Conservation (phyloP, 495 filamentous ascomycete genomes). For the Xanthoparmelia taractica region DNA sequence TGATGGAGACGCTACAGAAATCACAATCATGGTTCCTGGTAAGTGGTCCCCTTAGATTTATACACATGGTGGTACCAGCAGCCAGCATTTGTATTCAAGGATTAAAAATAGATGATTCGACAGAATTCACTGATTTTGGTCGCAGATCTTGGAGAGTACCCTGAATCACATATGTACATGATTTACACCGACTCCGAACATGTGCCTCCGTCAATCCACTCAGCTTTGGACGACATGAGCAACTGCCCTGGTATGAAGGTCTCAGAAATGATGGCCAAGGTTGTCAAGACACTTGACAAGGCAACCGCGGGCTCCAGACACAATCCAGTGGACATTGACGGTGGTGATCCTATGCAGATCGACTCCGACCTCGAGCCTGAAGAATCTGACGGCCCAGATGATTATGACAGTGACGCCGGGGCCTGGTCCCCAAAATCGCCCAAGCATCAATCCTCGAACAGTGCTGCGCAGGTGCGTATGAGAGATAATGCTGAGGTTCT, state of each 20-base stretch:
- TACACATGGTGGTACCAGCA: background rate
- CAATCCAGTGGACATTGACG: constrained; percentile 17
- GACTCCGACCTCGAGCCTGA: constrained; percentile 22
- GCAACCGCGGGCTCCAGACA: constrained; percentile 23
- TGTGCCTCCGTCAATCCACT: constrained; percentile 38
- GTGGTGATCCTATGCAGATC: constrained; percentile 19
- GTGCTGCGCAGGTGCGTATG: constrained; percentile 21
- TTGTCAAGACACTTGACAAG: constrained; percentile 37
- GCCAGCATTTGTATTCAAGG: too few relatives aligned
- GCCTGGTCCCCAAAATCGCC: constrained; percentile 21
- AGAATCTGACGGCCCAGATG: constrained; percentile 29
- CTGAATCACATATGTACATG: constrained; percentile 50
- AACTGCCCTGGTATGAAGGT: constrained; percentile 29
- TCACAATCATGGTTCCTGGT: constrained; percentile 52
- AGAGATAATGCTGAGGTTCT: constrained; percentile 20
- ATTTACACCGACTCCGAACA: constrained; percentile 51
- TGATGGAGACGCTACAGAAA: constrained; percentile 33
- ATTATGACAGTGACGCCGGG: constrained; percentile 27
- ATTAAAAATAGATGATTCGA: background rate
- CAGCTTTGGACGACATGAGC: constrained; percentile 39
- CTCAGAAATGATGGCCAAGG: constrained; percentile 30
- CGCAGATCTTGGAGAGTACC: constrained; percentile 58
- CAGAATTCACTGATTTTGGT: constrained; percentile 21
- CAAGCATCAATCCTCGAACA: background rate
- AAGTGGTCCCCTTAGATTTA: constrained; percentile 21